Conservation (phyloP, 78 protist species). For the Trichosphaerium sp. region DNA sequence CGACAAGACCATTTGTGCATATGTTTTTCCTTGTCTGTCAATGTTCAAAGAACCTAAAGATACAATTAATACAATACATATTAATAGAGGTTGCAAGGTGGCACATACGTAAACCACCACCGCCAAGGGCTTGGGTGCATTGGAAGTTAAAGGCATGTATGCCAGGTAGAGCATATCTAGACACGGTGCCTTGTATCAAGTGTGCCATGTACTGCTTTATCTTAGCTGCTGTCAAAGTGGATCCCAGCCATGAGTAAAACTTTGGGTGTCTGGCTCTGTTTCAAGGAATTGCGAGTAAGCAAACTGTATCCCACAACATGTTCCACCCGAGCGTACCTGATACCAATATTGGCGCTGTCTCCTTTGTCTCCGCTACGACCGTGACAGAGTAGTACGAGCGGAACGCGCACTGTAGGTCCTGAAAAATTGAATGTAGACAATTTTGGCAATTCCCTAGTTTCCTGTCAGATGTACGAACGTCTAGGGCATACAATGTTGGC, state of each 20-base stretch:
- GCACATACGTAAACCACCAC: neutral
- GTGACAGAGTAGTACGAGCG: neutral
- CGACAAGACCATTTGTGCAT: neutral
- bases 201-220: neutral
- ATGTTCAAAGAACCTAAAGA: neutral
- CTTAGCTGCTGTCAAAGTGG: neutral
- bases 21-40: conserved; percentile 21
- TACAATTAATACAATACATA: conserved; percentile 13
- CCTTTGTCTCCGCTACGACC: conserved; percentile 33
- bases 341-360: conserved; percentile 13
- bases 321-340: neutral
- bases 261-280: conserved; percentile 6
- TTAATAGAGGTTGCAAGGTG: neutral
- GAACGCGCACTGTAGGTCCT: neutral
- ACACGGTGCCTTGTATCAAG: neutral
- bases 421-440: too few relatives aligned
- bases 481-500: too few relatives aligned
- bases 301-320: neutral
- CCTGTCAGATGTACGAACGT: too few relatives aligned
- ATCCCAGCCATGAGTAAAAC: neutral
- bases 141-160: conserved; percentile 9
- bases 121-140: conserved; percentile 12
- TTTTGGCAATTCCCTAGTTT: too few relatives aligned
- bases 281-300: neutral
- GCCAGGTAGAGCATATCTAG: conserved; percentile 11